Evolutionary conservation across 768 basidiomycete genomes (phyloP).

Genomic region (Serpula lacrymans): DNA sequence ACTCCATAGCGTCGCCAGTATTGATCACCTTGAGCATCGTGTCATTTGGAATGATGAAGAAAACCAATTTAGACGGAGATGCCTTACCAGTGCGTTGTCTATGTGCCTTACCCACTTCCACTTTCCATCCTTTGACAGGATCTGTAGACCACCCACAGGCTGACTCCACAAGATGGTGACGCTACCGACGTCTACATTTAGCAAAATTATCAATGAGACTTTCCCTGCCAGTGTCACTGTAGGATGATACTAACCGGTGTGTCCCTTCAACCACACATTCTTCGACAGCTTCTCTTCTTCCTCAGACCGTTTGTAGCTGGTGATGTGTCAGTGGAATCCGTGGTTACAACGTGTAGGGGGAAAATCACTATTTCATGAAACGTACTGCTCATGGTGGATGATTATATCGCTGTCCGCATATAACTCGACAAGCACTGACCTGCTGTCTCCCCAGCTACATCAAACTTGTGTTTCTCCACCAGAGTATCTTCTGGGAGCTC

Average conservation of each 20-base stretch:
- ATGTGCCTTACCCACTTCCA: conserved; percentile 36
- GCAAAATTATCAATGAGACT: background rate
- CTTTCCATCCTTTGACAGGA: conserved; percentile 29
- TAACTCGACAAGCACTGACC: conserved; percentile 13
- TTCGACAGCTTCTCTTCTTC: conserved; percentile 4
- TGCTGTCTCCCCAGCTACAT: conserved; percentile 24
- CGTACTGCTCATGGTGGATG: conserved; percentile 20
- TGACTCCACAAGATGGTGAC: conserved; percentile 37
- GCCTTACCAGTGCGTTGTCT: conserved; percentile 31
- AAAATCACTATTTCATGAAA: conserved; percentile 36
- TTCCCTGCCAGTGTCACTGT: background rate
- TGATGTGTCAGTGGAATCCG: background rate
- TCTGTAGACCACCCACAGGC: conserved; percentile 34
- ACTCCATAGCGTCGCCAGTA: conserved; percentile 31
- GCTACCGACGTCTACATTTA: conserved; percentile 26
- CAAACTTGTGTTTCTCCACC: conserved; percentile 25
- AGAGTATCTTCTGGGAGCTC: conserved; percentile 32
- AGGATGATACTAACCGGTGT: conserved; percentile 23
- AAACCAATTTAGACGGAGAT: background rate
- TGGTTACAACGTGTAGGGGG: background rate
- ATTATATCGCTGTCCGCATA: background rate
- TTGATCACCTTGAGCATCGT: conserved; percentile 32
- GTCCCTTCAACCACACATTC: conserved; percentile 35
- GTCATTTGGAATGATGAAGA: background rate
- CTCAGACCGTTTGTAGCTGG: conserved; percentile 27